Evolutionary conservation across 768 basidiomycete species (phyloP).

Genomic region (Coprinopsis cinerea): DNA sequence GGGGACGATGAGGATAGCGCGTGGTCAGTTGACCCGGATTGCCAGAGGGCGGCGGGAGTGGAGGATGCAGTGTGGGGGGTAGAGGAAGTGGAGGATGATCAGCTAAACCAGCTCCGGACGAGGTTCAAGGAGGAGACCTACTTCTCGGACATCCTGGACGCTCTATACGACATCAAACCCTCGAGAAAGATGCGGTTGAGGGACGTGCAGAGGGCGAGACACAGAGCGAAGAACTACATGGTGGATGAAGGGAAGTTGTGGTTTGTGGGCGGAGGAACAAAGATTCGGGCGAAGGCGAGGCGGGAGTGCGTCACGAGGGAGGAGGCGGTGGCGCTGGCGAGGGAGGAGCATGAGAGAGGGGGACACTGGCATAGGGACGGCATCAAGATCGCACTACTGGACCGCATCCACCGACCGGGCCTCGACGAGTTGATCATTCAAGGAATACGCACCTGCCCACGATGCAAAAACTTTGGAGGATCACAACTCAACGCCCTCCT

Average conservation of each 20-base stretch:
- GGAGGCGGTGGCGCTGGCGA: slow-evolving; percentile 18
- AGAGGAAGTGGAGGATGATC: background rate
- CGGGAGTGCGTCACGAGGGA: slow-evolving; percentile 11
- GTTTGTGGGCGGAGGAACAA: slow-evolving; percentile 14
- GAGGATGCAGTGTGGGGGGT: slow-evolving; percentile 14
- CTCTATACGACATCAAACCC: slow-evolving; percentile 18
- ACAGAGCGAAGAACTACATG: slow-evolving; percentile 20
- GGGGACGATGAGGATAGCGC: slow-evolving; percentile 21
- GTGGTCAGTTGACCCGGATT: slow-evolving; percentile 26
- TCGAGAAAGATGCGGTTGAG: slow-evolving; percentile 8
- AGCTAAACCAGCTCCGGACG: slow-evolving; percentile 5
- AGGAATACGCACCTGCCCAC: slow-evolving; percentile 20
- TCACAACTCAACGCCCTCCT: slow-evolving; percentile 27
- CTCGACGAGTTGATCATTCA: slow-evolving; percentile 21
- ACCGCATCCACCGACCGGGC: slow-evolving; percentile 21
- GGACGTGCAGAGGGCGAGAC: slow-evolving; percentile 17
- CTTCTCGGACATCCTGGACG: slow-evolving; percentile 19
- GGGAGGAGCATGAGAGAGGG: slow-evolving; percentile 18
- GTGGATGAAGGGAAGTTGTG: slow-evolving; percentile 24
- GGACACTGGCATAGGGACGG: slow-evolving; percentile 31
- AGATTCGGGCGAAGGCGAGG: background rate
- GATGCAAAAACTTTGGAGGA: slow-evolving; percentile 26
- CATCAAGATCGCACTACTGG: slow-evolving; percentile 25
- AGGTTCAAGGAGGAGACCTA: slow-evolving; percentile 19
- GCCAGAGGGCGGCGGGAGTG: slow-evolving; percentile 18